Conservation (phyloP, 768 basidiomycete genomes). For the Lactifluus pinguis region DNA sequence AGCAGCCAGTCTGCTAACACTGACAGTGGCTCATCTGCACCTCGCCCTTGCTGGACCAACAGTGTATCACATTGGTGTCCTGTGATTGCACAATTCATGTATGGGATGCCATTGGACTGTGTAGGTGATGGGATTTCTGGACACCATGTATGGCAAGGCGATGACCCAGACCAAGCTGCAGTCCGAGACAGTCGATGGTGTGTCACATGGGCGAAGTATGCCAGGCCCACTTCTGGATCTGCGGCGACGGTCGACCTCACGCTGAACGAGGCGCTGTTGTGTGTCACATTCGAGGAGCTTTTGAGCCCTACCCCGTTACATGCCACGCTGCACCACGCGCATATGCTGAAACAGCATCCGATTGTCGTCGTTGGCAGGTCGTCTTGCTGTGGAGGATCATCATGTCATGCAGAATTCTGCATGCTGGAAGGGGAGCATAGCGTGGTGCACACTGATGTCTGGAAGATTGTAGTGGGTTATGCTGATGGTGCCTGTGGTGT, state of each 20-base stretch:
- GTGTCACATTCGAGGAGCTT: constrained; percentile 49
- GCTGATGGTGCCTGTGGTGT: too few relatives aligned
- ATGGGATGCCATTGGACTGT: too few relatives aligned
- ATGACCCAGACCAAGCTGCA: too few relatives aligned
- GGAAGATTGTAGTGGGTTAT: constrained; percentile 81
- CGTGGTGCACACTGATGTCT: constrained; percentile 49
- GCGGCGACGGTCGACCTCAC: too few relatives aligned
- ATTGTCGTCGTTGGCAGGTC: constrained; percentile 74
- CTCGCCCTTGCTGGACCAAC: too few relatives aligned
- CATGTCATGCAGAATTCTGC: constrained; percentile 60
- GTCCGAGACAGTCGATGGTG: too few relatives aligned
- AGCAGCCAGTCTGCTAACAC: too few relatives aligned
- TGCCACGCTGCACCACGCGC: constrained; percentile 39
- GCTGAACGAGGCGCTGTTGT: too few relatives aligned
- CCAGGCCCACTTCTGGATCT: constrained; percentile 41
- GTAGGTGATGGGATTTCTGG: constrained; percentile 38
- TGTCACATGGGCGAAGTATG: constrained; percentile 51
- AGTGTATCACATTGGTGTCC: too few relatives aligned
- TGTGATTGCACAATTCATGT: too few relatives aligned
- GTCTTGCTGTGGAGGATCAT: constrained; percentile 68
- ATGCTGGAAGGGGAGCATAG: constrained; percentile 50
- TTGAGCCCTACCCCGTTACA: constrained; percentile 53
- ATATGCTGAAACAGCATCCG: too few relatives aligned
- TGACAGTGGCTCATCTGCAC: too few relatives aligned
- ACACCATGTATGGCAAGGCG: constrained; percentile 60